phyloP scores from a whole-genome alignment of 805 yeast species.

The Zygoascus tannicola region DNA sequence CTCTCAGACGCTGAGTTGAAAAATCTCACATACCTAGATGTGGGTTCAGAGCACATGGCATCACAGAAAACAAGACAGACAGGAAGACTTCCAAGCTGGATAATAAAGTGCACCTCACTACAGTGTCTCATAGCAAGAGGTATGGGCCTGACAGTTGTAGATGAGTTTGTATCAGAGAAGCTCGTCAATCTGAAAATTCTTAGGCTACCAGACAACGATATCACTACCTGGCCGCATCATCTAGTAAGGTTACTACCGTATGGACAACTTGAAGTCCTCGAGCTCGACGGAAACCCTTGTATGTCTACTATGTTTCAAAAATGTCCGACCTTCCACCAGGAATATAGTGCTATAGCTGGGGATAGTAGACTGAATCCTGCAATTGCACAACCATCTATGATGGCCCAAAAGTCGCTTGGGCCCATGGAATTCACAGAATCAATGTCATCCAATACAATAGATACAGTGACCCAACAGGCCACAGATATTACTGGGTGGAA shows the following conservation, averaged over 20 bases:
- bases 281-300: slow-evolving; percentile 25
- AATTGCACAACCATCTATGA: too few species aligned
- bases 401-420: too few species aligned
- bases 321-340: slow-evolving; percentile 15
- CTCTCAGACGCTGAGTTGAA: too few species aligned
- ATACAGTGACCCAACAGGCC: too few species aligned
- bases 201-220: slow-evolving; percentile 19
- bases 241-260: slow-evolving; percentile 13
- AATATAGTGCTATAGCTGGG: slow-evolving; percentile 6
- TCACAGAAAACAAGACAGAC: slow-evolving; percentile 15
- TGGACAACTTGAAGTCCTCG: slow-evolving; percentile 16
- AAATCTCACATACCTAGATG: slow-evolving; percentile 18
- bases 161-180: slow-evolving; percentile 21
- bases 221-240: slow-evolving; percentile 25
- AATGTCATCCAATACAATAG: too few species aligned
- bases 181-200: slow-evolving; percentile 17
- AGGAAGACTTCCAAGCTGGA: slow-evolving; percentile 22
- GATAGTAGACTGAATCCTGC: too few species aligned
- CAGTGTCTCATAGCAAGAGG: slow-evolving; percentile 19
- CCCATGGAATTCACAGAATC: too few species aligned
- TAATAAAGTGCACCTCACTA: slow-evolving; percentile 16
- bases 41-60: slow-evolving; percentile 12
- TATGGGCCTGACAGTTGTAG: slow-evolving; percentile 20
- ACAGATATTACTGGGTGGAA: too few species aligned
- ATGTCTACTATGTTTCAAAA: slow-evolving; percentile 16